These are phyloP conservation scores for Chaetomium olivaceum DNA, from an alignment of 2,329 filamentous ascomycete genomes.

Conservation along the genomic window DNA sequence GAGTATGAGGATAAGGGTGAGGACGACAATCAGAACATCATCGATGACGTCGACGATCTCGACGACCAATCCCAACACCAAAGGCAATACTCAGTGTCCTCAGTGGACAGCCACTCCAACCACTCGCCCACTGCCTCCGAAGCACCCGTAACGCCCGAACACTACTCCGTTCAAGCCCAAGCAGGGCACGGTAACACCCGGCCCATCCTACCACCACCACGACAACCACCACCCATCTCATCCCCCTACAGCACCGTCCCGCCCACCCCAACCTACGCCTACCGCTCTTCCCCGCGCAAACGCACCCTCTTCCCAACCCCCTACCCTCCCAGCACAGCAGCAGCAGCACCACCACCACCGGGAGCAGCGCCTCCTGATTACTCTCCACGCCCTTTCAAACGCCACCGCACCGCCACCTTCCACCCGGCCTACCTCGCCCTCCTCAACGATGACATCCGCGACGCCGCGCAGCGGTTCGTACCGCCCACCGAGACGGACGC, in stretches of 20 bases:
- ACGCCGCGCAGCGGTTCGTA: conserved; percentile 44
- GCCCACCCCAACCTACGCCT: conserved; percentile 14
- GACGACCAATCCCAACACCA: not conserved
- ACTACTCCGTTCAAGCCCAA: not conserved
- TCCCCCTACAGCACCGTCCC: conserved; percentile 20
- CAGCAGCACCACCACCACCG: not conserved
- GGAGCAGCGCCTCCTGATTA: not conserved
- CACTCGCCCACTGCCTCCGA: conserved; percentile 12
- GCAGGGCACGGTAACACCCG: not conserved
- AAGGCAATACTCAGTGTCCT: conserved; percentile 19
- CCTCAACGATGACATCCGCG: conserved; percentile 60
- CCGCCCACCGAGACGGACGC: conserved; percentile 28
- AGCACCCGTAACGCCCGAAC: not conserved
- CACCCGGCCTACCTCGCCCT: conserved; percentile 52
- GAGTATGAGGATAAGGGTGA: not conserved
- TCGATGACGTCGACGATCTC: not conserved
- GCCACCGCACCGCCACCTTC: conserved; percentile 43
- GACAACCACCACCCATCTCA: not conserved
- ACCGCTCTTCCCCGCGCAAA: conserved; percentile 17
- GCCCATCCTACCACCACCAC: not conserved
- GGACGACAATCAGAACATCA: not conserved
- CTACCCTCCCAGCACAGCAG: not conserved
- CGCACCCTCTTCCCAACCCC: conserved; percentile 19
- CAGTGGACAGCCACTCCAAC: conserved; percentile 20
- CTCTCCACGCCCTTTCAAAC: conserved; percentile 42